Conservation (phyloP, 2,329 filamentous ascomycete genomes). For the Rhytidhysteron rufulum region DNA sequence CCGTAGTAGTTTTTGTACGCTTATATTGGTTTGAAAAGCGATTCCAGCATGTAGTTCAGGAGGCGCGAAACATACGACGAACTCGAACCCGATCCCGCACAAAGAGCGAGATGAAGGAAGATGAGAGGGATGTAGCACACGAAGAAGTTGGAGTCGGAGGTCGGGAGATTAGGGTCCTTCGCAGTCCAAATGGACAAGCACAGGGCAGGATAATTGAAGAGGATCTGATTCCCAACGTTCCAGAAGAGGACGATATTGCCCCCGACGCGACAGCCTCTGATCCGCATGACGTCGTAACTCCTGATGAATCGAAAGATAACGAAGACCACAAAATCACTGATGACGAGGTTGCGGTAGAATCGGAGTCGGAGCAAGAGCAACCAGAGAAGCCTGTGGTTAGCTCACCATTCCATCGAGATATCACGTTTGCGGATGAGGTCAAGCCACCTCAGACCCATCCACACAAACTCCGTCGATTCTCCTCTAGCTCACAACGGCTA, state of each 20-base stretch:
- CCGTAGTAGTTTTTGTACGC: slow-evolving; percentile 83
- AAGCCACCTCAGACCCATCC: no score
- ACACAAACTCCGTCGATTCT: slow-evolving; percentile 54
- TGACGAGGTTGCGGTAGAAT: not conserved
- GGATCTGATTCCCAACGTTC: slow-evolving; percentile 22
- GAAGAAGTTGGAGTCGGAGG: slow-evolving; percentile 63
- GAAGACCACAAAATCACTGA: slow-evolving; percentile 13
- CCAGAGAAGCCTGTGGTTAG: slow-evolving; percentile 13
- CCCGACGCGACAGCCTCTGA: no score
- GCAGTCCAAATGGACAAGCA: slow-evolving; percentile 48
- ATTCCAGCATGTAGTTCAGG: slow-evolving; percentile 77
- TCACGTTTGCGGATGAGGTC: slow-evolving; percentile 67
- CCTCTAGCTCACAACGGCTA: slow-evolving; percentile 46
- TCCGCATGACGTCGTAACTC: slow-evolving; percentile 46
- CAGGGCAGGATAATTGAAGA: slow-evolving; percentile 59
- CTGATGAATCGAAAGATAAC: slow-evolving; percentile 43
- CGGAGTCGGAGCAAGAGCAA: slow-evolving; percentile 11
- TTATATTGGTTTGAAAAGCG: slow-evolving; percentile 98
- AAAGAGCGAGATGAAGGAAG: slow-evolving; percentile 44
- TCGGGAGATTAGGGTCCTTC: slow-evolving; percentile 63
- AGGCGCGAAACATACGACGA: slow-evolving; percentile 64
- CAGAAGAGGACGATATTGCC: no score
- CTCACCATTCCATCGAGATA: slow-evolving; percentile 43
- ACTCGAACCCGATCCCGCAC: slow-evolving; percentile 59
- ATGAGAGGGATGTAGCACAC: slow-evolving; percentile 43